phyloP scores from a whole-genome alignment of 2,329 filamentous ascomycete species.

The Metarhizium robertsii region DNA sequence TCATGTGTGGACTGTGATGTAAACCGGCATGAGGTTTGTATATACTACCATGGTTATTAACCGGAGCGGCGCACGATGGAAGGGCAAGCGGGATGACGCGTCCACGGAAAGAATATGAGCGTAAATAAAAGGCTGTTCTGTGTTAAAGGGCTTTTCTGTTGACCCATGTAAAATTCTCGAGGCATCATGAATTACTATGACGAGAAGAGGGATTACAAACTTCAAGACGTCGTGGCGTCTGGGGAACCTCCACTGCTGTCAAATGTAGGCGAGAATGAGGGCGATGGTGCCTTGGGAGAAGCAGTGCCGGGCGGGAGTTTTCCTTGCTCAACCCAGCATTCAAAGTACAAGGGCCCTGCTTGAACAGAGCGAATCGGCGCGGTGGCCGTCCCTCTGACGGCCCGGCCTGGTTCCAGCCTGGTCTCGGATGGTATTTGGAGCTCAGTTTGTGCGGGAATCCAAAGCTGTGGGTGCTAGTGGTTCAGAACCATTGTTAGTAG shows the following conservation, averaged over 20 bases:
- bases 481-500: constrained; percentile 1
- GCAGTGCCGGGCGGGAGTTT: background rate
- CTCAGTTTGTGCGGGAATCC: constrained; percentile 46
- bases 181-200: background rate
- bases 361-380: constrained; percentile 43
- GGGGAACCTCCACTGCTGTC: background rate
- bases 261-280: background rate
- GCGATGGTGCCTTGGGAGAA: background rate
- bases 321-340: constrained; percentile 51
- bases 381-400: constrained; percentile 30
- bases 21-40: background rate
- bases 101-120: background rate
- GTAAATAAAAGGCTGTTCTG: background rate
- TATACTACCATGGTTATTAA: constrained; percentile 1
- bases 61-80: background rate
- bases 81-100: background rate
- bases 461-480: constrained; percentile 46
- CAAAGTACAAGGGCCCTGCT: constrained; percentile 52
- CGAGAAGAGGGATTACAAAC: background rate
- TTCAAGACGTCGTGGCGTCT: background rate
- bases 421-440: constrained; percentile 28
- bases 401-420: constrained; percentile 17
- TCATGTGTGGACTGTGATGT: background rate
- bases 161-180: background rate
- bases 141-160: background rate